These are phyloP conservation scores for Phaffomyces antillensis DNA, from an alignment of 805 yeast species.

Conservation along the genomic window DNA sequence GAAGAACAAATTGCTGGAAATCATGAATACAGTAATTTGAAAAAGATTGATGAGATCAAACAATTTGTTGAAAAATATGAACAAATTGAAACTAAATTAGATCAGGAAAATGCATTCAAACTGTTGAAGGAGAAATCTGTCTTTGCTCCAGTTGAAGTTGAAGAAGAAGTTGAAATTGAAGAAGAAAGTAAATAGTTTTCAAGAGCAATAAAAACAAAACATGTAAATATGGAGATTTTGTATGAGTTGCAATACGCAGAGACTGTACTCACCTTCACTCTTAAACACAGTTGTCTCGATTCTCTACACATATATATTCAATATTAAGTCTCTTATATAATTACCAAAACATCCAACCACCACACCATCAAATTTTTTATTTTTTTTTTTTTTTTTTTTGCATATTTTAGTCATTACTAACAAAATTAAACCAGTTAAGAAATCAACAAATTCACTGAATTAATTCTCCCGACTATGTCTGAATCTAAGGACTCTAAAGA, in stretches of 20 bases:
- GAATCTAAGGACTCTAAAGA: background rate
- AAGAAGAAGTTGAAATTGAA: background rate
- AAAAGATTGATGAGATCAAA: background rate
- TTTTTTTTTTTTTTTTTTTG: too few species aligned
- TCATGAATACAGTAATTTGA: background rate
- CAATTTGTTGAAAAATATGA: constrained; percentile 9
- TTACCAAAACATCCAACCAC: background rate
- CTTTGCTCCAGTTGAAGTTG: constrained; percentile 1
- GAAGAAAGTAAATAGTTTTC: background rate
- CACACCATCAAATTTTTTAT: background rate
- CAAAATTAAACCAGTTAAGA: too few species aligned
- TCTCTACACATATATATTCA: too few species aligned
- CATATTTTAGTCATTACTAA: too few species aligned
- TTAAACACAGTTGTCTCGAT: too few species aligned
- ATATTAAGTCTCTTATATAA: background rate
- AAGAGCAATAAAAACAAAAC: background rate
- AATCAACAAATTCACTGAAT: background rate
- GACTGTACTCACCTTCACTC: too few species aligned
- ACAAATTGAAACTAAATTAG: constrained; percentile 6
- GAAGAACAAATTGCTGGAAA: constrained; percentile 10
- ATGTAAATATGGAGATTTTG: background rate
- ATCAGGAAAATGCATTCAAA: constrained; percentile 1
- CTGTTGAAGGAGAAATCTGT: constrained; percentile 10
- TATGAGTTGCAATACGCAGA: too few species aligned
- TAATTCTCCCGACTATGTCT: background rate